Base-by-base conservation (phyloP, 805 yeast genomes). In the Zygosaccharomyces siamensis region DNA sequence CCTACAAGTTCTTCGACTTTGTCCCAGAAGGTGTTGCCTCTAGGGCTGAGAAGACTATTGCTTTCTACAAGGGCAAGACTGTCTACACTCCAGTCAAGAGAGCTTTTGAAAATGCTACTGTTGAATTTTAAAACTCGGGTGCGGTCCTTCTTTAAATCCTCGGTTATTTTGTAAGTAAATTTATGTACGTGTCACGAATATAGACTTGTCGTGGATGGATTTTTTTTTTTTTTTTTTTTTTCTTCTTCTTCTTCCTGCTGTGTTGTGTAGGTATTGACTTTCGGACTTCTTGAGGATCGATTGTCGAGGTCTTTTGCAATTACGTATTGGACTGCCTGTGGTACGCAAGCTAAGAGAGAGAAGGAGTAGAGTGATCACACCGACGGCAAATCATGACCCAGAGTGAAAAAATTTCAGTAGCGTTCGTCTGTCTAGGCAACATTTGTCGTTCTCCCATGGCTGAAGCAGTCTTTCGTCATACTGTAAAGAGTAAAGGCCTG, bases 371-470 rank as follows among this genome's bases (percentile, higher is more conserved):
- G 20, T 18, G 20, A 23, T 23, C 24, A 23, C 24, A 23, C 2
- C 28, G 10, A 14, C n/a, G n/a, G 36, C 11, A 4, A 6, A 28
- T 11, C 35, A 41, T 41, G 44, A 41, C 44, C 16, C 37, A 14
- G n/a, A 14, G 35, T 24, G 33, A 41, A 26, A 52, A 58, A 36
- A 62, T 79, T 3, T 75, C 85, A 1, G 95, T 90, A 8, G 97
- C 95, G 0, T 89, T 90, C 64, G 92, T 89, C 0, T 90, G 97
- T 61, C 72, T 89, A 23, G 97, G 97, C 3, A 90, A 90, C 66
- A 82, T 86, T 20, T 89, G 97, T 62, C 90, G 97, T 43, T 89
- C 97, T 2, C 98, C 98, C 11, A 92, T 90, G 98, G 97, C 98
- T 0, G 97, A 92, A 63, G 97, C 97, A 0, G 87, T 89, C 1